Evolutionary conservation across 768 basidiomycete genomes (phyloP), one percentile per base, ranked within the genome.

Genomic region (Kwoniella pini): DNA sequence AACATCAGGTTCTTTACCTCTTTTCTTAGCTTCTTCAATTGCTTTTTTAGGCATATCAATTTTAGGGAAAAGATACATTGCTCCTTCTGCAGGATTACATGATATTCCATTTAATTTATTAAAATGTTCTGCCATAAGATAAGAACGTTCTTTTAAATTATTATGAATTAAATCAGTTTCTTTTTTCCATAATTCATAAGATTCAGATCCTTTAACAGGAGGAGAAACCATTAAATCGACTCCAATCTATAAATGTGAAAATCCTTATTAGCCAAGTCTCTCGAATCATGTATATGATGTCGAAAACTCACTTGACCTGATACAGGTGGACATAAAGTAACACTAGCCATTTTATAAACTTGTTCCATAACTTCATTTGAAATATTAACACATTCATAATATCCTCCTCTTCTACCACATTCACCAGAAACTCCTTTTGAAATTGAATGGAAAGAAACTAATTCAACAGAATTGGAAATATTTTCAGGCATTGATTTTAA

Each of bases 361-460:
- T 90, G 84, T 15, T 89, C 91, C 62, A 88, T 81, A 60, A 95
- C 83, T 27, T 91, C 87, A 7, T 86, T 82, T 12, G 82, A 75
- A 67, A 99, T 80, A 80, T 98, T 98, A 63, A 85, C 83, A 76
- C 87, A 86, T 80, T 99, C 95, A 70, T 95, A 94, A 82, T 96
- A 99, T 2, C 94, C 95, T 31, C 95, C 95, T 48, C 96, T 84
- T n/a, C 95, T 83, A 1, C 96, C 95, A 77, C 96, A 99, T 80
- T 99, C 95, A 60, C 95, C 95, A 36, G 85, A 85, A 63, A 96
- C 90, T 54, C 95, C 95, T 79, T 99, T 99, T 57, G 91, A 94
- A 76, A 95, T 95, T 54, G 90, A 92, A 81, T 99, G 95, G 87
- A 96, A 97, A 44, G 90, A 93, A 54, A 99, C 82, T 76, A 99